Percentiles rank a stretch among this genome's conserved stretches.
Evolutionary conservation across 305 asterid genomes (phyloP).

Genomic region (Fraxinus angustifolia): DNA sequence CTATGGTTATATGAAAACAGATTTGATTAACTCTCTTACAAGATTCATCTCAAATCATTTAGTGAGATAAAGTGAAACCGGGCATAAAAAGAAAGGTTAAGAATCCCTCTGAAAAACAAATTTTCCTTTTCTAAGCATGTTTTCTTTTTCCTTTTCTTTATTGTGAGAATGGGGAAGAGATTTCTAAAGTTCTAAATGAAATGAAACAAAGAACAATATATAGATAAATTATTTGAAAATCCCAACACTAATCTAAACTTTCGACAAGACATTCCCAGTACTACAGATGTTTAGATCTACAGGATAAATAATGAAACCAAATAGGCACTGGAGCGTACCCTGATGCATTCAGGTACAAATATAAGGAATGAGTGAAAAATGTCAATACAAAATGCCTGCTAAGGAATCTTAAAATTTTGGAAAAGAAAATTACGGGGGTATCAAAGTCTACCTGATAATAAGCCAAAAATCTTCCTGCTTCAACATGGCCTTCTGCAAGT

Average conservation of each 20-base stretch:
- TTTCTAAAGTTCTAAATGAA: slow-evolving; percentile 2
- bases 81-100: background rate
- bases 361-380: slow-evolving; percentile 8
- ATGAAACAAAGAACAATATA: background rate
- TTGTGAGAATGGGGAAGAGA: background rate
- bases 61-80: background rate
- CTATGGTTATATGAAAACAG: background rate
- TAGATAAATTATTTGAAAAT: background rate
- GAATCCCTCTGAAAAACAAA: background rate
- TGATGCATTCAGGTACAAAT: slow-evolving; percentile 14
- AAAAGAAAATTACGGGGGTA: slow-evolving; percentile 17
- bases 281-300: background rate
- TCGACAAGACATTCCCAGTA: background rate
- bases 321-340: slow-evolving; percentile 6
- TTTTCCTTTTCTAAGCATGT: background rate
- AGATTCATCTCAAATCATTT: background rate
- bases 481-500: slow-evolving; percentile 89
- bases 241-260: background rate
- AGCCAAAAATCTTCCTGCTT: slow-evolving; percentile 85
- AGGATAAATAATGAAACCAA: background rate
- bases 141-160: background rate
- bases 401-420: background rate
- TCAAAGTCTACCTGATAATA: slow-evolving; percentile 63
- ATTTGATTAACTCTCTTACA: background rate
- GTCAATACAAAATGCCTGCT: slow-evolving; percentile 3